Percentiles rank a stretch among this genome's conserved stretches.
These are phyloP conservation scores for Protomyces pachydermus DNA, from an alignment of 1,139 yeast species.

Conservation along the genomic window DNA sequence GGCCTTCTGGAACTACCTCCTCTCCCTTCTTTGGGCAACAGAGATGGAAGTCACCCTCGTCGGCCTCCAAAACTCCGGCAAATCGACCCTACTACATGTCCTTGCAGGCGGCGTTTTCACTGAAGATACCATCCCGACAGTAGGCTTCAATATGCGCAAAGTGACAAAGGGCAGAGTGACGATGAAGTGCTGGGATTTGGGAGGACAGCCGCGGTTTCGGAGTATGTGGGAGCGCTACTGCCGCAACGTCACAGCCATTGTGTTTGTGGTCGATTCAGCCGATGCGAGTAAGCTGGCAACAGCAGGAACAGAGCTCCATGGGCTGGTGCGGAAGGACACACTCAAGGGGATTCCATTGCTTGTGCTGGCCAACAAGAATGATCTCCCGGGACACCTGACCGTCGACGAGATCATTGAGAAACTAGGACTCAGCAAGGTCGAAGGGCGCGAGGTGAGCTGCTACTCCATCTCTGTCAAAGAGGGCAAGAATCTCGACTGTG, in stretches of 20 bases:
- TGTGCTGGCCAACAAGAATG: conserved; percentile 43
- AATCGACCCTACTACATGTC: conserved; percentile 40
- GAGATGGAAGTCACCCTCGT: conserved; percentile 41
- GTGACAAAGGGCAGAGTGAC: conserved; percentile 42
- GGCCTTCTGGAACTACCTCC: conserved; percentile 18
- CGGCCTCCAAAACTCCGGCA: conserved; percentile 45
- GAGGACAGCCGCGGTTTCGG: conserved; percentile 44
- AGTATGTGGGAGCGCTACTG: conserved; percentile 45
- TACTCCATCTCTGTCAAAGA: conserved; percentile 44
- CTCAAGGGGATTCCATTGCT: conserved; percentile 41
- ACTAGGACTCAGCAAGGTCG: conserved; percentile 39
- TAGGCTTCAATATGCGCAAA: conserved; percentile 43
- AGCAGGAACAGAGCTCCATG: conserved; percentile 40
- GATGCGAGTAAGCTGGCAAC: conserved; percentile 37
- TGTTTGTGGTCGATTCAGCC: conserved; percentile 42
- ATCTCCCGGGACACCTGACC: conserved; percentile 37
- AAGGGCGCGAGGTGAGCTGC: conserved; percentile 41
- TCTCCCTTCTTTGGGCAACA: conserved; percentile 27
- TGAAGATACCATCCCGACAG: conserved; percentile 43
- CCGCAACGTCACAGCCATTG: conserved; percentile 42
- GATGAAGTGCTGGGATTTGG: conserved; percentile 44
- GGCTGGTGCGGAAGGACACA: conserved; percentile 38
- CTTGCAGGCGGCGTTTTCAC: conserved; percentile 41
- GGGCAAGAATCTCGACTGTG: conserved; percentile 40
- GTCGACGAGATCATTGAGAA: conserved; percentile 40